Evolutionary conservation across 805 yeast species (phyloP).

Genomic region (Komagataella populi): DNA sequence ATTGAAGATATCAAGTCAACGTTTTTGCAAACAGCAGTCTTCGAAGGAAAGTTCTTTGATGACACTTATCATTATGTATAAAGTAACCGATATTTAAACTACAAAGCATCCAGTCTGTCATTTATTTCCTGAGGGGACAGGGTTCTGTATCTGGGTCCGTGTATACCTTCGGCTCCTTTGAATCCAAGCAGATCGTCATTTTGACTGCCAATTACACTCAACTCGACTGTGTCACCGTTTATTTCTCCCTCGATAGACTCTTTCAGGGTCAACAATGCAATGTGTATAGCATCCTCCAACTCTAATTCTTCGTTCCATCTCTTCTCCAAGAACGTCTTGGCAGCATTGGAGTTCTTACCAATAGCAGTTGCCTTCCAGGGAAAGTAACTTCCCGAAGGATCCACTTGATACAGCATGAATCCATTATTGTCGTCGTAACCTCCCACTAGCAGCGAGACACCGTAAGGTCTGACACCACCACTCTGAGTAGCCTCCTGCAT

Average conservation of each 20-base stretch:
- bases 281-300: conserved; percentile 95
- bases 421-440: conserved; percentile 69
- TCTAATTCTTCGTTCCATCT: conserved; percentile 97
- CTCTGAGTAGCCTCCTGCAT: conserved; percentile 99
- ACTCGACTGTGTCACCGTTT: conserved; percentile 92
- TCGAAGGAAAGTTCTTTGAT: not conserved
- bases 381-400: conserved; percentile 94
- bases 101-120: conserved; percentile 89
- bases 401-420: conserved; percentile 87
- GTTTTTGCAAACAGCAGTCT: not conserved
- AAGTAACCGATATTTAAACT: conserved; percentile 7
- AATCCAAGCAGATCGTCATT: conserved; percentile 74
- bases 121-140: conserved; percentile 84
- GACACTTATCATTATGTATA: not conserved
- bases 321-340: conserved; percentile 93
- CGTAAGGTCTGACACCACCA: conserved; percentile 98
- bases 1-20: not conserved
- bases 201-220: conserved; percentile 74
- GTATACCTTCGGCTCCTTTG: conserved; percentile 62
- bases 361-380: conserved; percentile 99
- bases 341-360: conserved; percentile 92
- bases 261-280: conserved; percentile 84
- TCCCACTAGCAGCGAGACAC: conserved; percentile 87
- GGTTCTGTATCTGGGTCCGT: conserved; percentile 84
- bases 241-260: conserved; percentile 97